Evolutionary conservation across 176 grass and related monocot species (phyloP).

Genomic region (Musa beccarii): DNA sequence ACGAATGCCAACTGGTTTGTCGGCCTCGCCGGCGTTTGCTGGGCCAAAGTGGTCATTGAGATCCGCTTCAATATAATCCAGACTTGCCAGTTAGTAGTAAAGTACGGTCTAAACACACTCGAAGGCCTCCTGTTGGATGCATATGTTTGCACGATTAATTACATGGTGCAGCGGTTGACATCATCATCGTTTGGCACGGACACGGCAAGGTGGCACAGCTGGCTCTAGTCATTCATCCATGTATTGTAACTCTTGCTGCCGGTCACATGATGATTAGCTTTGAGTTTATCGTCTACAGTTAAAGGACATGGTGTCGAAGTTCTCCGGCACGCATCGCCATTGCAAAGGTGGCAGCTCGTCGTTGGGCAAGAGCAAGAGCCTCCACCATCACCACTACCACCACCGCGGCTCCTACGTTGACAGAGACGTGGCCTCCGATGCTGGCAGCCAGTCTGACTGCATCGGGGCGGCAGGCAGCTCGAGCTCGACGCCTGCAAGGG

Average conservation of each 20-base stretch:
- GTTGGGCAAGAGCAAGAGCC: constrained; percentile 31
- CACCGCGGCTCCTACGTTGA: constrained; percentile 20
- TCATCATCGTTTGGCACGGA: too few species aligned
- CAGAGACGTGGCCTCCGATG: constrained; percentile 24
- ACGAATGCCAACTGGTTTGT: not conserved
- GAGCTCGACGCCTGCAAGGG: constrained; percentile 30
- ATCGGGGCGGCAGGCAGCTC: constrained; percentile 17
- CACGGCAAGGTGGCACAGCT: not conserved
- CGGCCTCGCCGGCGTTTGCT: not conserved
- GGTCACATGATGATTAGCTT: not conserved
- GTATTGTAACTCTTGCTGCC: constrained; percentile 5
- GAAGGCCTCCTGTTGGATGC: too few species aligned
- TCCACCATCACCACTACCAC: constrained; percentile 22
- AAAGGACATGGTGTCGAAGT: constrained; percentile 96
- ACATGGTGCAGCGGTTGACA: too few species aligned
- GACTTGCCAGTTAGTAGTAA: too few species aligned
- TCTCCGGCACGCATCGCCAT: constrained; percentile 76
- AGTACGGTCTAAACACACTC: too few species aligned
- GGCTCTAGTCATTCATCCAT: constrained; percentile 1
- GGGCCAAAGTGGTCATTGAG: not conserved
- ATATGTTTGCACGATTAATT: too few species aligned
- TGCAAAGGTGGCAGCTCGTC: constrained; percentile 34
- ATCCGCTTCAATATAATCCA: too few species aligned
- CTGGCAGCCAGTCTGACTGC: constrained; percentile 32
- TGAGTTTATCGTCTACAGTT: constrained; percentile 46